phyloP scores from a whole-genome alignment of 257 asterid genomes.

The Nicotiana benthamiana region DNA sequence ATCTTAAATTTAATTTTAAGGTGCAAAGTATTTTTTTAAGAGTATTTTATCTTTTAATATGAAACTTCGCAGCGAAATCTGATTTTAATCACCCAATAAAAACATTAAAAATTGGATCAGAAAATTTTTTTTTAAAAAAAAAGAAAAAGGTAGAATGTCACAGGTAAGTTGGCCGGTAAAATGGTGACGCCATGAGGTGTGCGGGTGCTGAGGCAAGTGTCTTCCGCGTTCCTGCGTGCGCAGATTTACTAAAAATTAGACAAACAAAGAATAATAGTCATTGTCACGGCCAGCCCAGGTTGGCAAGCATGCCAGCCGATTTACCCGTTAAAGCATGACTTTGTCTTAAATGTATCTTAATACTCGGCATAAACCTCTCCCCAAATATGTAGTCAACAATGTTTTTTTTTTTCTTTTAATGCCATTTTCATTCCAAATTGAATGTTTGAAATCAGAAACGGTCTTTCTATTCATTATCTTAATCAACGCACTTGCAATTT shows the following conservation, averaged over 20 bases:
- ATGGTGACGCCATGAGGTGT: not conserved
- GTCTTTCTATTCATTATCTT: not conserved
- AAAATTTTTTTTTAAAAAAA: fast-evolving
- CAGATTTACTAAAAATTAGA: too few species aligned
- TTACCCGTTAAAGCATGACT: not conserved
- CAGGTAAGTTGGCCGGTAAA: conserved; percentile 3
- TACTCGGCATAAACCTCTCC: not conserved
- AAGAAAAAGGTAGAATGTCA: too few species aligned
- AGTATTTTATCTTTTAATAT: too few species aligned
- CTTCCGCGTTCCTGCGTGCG: conserved; percentile 3
- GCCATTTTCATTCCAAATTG: not conserved
- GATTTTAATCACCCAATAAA: too few species aligned
- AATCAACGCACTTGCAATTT: not conserved
- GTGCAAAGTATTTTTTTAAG: too few species aligned
- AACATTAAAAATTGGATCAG: too few species aligned
- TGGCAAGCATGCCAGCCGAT: not conserved
- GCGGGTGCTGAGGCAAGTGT: conserved; percentile 11
- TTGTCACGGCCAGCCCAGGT: not conserved
- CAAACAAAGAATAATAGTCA: not conserved
- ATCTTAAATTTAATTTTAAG: too few species aligned
- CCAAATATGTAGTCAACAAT: not conserved
- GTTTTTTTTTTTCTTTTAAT: not conserved
- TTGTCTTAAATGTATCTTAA: not conserved
- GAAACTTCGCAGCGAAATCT: too few species aligned
- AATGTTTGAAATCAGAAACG: not conserved